Conservation (phyloP, 2,329 filamentous ascomycete genomes). For the Emmonsiellopsis sp. region DNA sequence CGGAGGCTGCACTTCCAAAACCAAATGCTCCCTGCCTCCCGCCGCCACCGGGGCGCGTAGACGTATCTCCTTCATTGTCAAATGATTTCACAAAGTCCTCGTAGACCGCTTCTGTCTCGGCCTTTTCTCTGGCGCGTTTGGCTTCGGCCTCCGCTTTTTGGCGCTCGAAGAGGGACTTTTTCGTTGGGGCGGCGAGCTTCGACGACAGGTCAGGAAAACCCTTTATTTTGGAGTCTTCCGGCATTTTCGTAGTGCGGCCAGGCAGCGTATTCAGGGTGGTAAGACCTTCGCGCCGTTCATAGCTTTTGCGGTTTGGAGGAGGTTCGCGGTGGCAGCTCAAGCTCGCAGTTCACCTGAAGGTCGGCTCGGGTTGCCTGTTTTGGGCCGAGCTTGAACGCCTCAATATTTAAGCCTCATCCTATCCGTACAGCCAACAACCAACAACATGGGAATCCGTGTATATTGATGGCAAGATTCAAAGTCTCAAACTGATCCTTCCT, state of each 20-base stretch:
- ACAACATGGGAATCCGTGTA: too few species aligned
- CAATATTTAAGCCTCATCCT: too few species aligned
- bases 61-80: slow-evolving; percentile 32
- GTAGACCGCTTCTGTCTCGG: slow-evolving; percentile 78
- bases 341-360: background rate
- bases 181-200: slow-evolving; percentile 70
- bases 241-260: slow-evolving; percentile 18
- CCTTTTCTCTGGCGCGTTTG: slow-evolving; percentile 72
- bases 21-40: slow-evolving; percentile 19
- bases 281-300: background rate
- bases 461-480: too few species aligned
- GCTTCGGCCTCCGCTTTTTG: slow-evolving; percentile 84
- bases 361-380: background rate
- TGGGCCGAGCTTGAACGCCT: too few species aligned
- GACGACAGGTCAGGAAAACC: slow-evolving; percentile 62
- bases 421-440: too few species aligned
- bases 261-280: background rate
- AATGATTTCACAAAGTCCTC: slow-evolving; percentile 75
- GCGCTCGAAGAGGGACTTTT: slow-evolving; percentile 80
- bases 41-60: slow-evolving; percentile 10
- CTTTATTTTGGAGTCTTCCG: slow-evolving; percentile 29
- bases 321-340: background rate
- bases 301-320: background rate
- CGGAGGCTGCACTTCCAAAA: slow-evolving; percentile 23
- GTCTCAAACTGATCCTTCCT: too few species aligned